Evolutionary conservation across 768 basidiomycete genomes (phyloP).

Genomic region (Termitomyces sp.): DNA sequence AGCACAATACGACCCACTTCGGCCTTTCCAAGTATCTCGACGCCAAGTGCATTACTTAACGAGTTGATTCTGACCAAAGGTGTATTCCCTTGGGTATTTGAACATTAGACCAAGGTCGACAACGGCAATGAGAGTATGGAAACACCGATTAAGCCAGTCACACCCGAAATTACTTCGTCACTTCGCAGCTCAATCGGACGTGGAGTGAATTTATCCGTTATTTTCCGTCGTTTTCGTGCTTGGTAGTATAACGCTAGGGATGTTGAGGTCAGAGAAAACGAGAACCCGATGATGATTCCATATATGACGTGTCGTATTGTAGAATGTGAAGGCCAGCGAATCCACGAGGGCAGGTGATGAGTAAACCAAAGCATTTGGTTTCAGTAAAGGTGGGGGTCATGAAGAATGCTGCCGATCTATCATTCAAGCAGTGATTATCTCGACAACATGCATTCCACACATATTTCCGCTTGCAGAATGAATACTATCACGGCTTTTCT

Average conservation of each 20-base stretch:
- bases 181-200: conserved; percentile 70
- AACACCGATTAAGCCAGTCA: conserved; percentile 83
- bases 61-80: conserved; percentile 91
- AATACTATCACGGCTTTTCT: neutral
- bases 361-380: conserved; percentile 20
- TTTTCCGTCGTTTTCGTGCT: conserved; percentile 44
- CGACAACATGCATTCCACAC: neutral
- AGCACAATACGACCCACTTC: conserved; percentile 52
- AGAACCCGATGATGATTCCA: conserved; percentile 67
- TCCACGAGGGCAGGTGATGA: conserved; percentile 25
- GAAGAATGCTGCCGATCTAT: conserved; percentile 9
- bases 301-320: conserved; percentile 34
- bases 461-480: too few species aligned
- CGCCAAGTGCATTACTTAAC: conserved; percentile 84
- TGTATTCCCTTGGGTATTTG: conserved; percentile 70
- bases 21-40: conserved; percentile 94
- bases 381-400: conserved; percentile 12
- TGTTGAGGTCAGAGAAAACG: conserved; percentile 70
- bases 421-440: neutral
- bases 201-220: conserved; percentile 31
- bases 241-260: conserved; percentile 56
- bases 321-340: conserved; percentile 34
- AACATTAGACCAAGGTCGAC: neutral
- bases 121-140: neutral
- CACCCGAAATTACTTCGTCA: conserved; percentile 77